Evolutionary conservation across 2,329 filamentous ascomycete species (phyloP).

Genomic region (Monosporascus sp.): DNA sequence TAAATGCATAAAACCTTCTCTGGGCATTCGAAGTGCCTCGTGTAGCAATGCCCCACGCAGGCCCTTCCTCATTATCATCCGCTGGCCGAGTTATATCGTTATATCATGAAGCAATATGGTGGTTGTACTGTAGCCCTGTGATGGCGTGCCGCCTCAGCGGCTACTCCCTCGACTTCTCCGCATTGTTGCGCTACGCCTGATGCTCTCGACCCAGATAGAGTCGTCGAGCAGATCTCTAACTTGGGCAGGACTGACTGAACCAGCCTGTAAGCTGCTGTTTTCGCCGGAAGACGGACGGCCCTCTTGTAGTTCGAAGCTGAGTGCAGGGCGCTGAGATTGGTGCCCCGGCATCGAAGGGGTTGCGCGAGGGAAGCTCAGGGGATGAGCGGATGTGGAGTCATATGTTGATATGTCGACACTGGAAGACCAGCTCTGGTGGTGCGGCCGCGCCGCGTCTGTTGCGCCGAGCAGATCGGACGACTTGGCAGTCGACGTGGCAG

Average conservation of each 20-base stretch:
- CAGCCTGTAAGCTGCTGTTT: constrained; percentile 55
- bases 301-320: constrained; percentile 55
- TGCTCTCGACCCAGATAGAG: constrained; percentile 89
- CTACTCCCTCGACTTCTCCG: constrained; percentile 34
- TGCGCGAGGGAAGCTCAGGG: constrained; percentile 49
- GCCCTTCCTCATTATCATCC: background rate
- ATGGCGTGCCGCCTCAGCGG: constrained; percentile 6
- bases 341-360: constrained; percentile 34
- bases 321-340: constrained; percentile 45
- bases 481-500: constrained; percentile 8
- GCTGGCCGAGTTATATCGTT: constrained; percentile 3
- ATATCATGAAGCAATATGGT: constrained; percentile 7
- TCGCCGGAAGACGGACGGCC: constrained; percentile 29
- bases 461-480: constrained; percentile 31
- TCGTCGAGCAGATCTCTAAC: constrained; percentile 83
- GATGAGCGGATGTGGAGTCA: constrained; percentile 41
- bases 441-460: constrained; percentile 29
- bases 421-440: constrained; percentile 38
- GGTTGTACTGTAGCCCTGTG: background rate
- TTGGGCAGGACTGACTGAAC: constrained; percentile 67
- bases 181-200: constrained; percentile 78
- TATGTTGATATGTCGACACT: constrained; percentile 40
- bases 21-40: constrained; percentile 2
- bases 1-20: constrained; percentile 3
- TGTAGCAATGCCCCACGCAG: constrained; percentile 1